These are phyloP conservation scores for Penicillium riverlandense DNA, from an alignment of 495 filamentous ascomycete species.

Conservation along the genomic window DNA sequence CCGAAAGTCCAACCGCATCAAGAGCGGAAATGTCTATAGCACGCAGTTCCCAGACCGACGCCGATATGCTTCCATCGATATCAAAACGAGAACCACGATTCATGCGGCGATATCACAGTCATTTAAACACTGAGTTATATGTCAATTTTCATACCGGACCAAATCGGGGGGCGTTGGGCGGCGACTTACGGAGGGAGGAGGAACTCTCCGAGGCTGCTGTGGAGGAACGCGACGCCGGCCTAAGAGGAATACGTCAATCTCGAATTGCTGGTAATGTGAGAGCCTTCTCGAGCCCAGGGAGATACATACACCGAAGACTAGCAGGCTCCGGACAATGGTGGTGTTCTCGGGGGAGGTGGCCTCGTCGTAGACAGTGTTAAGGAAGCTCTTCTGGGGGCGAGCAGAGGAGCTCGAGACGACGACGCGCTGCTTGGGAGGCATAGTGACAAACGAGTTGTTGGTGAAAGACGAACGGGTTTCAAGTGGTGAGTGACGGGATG, in stretches of 20 bases:
- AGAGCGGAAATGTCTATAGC: conserved; percentile 7
- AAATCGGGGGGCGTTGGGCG: too few relatives aligned
- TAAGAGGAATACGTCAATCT: conserved; percentile 25
- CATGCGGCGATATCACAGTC: too few relatives aligned
- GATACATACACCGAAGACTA: conserved; percentile 63
- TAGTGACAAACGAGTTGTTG: conserved; percentile 4
- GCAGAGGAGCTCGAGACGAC: conserved; percentile 22
- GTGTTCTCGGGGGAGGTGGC: conserved; percentile 68
- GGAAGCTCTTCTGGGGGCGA: conserved; percentile 40
- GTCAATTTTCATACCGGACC: too few relatives aligned
- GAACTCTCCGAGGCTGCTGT: conserved; percentile 67
- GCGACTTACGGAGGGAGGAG: conserved; percentile 63
- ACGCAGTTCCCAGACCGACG: conserved; percentile 10
- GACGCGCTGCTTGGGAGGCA: conserved; percentile 39
- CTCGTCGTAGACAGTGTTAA: conserved; percentile 50
- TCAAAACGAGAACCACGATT: conserved; percentile 1
- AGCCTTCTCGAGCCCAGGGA: background rate
- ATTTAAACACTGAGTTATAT: too few relatives aligned
- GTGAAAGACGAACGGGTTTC: conserved; percentile 3
- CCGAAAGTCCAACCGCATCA: conserved; percentile 7
- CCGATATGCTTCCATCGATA: conserved; percentile 15
- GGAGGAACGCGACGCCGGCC: conserved; percentile 67
- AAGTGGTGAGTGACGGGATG: conserved; percentile 1
- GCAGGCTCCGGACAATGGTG: conserved; percentile 63
- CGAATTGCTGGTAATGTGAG: background rate